Conservation (phyloP, 768 basidiomycete genomes). For the Tubosaeta brunneosetosa region DNA sequence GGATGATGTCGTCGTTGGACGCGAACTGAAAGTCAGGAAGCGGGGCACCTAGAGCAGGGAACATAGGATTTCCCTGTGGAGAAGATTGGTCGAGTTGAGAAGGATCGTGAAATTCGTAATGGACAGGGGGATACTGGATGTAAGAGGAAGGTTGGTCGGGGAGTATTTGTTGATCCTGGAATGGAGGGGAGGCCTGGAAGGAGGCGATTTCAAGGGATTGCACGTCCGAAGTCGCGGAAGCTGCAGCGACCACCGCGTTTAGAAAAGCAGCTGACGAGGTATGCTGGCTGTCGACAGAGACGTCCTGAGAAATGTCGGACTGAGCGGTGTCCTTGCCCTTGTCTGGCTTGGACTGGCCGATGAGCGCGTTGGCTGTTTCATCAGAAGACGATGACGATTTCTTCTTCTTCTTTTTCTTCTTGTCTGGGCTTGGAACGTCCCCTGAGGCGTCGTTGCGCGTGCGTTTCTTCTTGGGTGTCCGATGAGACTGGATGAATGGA, state of each 20-base stretch:
- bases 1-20: constrained; percentile 71
- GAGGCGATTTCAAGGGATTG: constrained; percentile 26
- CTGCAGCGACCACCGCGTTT: constrained; percentile 62
- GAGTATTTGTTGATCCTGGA: constrained; percentile 31
- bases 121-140: constrained; percentile 30
- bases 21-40: constrained; percentile 39
- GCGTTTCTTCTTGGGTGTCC: constrained; percentile 35
- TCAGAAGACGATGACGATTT: neutral
- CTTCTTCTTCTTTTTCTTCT: constrained; percentile 34
- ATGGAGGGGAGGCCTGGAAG: constrained; percentile 31
- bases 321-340: constrained; percentile 30
- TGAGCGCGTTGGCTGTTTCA: constrained; percentile 16
- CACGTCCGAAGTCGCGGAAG: constrained; percentile 44
- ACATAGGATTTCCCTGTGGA: constrained; percentile 27
- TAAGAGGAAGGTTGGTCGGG: constrained; percentile 22
- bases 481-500: constrained; percentile 26
- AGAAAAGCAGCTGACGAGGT: constrained; percentile 56
- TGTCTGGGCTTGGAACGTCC: constrained; percentile 20
- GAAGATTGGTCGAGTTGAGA: constrained; percentile 24
- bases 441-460: constrained; percentile 12
- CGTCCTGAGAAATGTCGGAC: constrained; percentile 23
- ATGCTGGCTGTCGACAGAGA: constrained; percentile 33
- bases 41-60: constrained; percentile 15
- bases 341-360: constrained; percentile 27
- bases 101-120: constrained; percentile 26